Evolutionary conservation across 2,329 filamentous ascomycete species (phyloP), one percentile per base, ranked within the genome.

Genomic region (Knufia fluminis): DNA sequence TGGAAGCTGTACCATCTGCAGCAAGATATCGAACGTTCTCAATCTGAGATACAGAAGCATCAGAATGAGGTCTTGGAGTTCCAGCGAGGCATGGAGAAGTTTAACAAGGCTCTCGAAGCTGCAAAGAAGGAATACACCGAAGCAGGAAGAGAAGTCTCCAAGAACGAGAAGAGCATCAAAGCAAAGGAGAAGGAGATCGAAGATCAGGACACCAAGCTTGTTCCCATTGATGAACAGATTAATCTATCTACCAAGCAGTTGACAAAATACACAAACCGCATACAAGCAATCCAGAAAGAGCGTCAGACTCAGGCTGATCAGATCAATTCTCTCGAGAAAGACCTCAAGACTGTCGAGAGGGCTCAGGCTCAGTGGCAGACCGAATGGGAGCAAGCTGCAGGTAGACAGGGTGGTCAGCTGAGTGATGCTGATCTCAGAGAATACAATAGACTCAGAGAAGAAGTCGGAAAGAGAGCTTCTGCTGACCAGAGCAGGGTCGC

Each of bases 1-100:
- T 98, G 91, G 91, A 97, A 96, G 68, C 75, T 98, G 1, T 97
- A 88, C 65, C 89, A 95, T 62, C 94, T 94, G 64, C 91, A 98
- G 66, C 85, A 83, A 51, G 79, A 89, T 24, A 96, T 98, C 73
- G 87, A 96, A 59, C 85, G 91, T 59, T 95, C 92, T 20, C 90
- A 85, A 58, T 82, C 81, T 39, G 83, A 92, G 60, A 98, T 98
- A 51, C 84, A 91, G 60, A 88, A 86, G 59, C 89, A 96, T 60
- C 90, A 97, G 61, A 88, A 95, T 62, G 90, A 97, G 59, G 74
- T 98, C 17, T 94, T 94, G 65, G 91, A 97, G 66, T 86, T 89
- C 63, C 83, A 86, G 46, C 86, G 92, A 42, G 89, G 87, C 31
- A 83, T 96, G 17, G 86, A 94, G 61, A 82, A 86, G 49, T 94